phyloP scores from a whole-genome alignment of 768 basidiomycete genomes.

The Tulasnella sp. region DNA sequence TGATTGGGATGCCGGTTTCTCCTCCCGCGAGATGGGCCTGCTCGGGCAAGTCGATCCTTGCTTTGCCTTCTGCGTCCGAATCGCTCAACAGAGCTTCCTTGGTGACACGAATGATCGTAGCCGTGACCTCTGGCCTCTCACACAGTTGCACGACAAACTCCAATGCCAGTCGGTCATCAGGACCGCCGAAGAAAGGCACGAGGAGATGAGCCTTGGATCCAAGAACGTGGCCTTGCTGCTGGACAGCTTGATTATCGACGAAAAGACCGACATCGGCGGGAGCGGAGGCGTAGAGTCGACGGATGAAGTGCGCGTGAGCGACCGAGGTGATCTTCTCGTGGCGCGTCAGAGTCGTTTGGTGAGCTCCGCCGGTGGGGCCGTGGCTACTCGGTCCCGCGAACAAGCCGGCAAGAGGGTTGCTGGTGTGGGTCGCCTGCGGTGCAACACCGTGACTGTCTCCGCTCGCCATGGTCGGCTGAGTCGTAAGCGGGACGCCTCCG shows the following conservation, averaged over 20 bases:
- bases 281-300: constrained; percentile 63
- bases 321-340: constrained; percentile 40
- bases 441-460: not conserved
- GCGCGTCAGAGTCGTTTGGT: not conserved
- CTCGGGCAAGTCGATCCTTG: not conserved
- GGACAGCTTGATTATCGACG: constrained; percentile 49
- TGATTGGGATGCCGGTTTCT: not conserved
- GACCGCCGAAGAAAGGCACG: constrained; percentile 87
- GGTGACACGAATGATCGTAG: constrained; percentile 57
- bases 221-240: not conserved
- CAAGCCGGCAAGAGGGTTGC: constrained; percentile 67
- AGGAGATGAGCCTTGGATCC: constrained; percentile 47
- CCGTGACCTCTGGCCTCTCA: constrained; percentile 39
- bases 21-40: not conserved
- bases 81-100: constrained; percentile 22
- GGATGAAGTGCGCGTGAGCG: constrained; percentile 72
- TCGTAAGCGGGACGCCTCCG: not conserved
- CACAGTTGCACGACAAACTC: constrained; percentile 73
- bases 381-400: constrained; percentile 30
- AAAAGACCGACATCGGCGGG: constrained; percentile 74
- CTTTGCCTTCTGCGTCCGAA: not conserved
- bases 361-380: constrained; percentile 24
- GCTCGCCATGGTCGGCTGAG: not conserved
- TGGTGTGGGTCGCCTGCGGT: constrained; percentile 1
- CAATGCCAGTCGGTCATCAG: constrained; percentile 82